A percentile compares a stretch with the other conserved stretches of the same genome.
These are phyloP conservation scores for Acorus gramineus DNA, from an alignment of 106 monocot genomes.

Conservation along the genomic window DNA sequence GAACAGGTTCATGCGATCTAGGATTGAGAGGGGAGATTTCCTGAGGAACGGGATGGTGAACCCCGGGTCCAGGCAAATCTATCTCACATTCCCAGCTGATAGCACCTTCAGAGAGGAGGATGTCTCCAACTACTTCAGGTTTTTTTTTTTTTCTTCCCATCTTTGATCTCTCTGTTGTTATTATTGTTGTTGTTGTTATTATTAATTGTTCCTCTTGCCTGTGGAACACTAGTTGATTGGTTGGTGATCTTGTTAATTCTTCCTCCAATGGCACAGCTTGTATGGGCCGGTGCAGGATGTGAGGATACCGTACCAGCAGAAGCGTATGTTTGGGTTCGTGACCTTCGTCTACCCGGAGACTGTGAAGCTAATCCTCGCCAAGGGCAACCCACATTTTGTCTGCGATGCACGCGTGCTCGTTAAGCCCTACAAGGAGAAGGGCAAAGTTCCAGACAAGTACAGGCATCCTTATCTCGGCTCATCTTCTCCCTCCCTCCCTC, in stretches of 20 bases:
- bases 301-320: slow-evolving; percentile 89
- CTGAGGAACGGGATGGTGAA: slow-evolving; percentile 1
- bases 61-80: slow-evolving; percentile 12
- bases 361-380: slow-evolving; percentile 83
- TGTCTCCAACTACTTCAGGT: slow-evolving; percentile 9
- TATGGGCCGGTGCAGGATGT: slow-evolving; percentile 97
- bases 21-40: slow-evolving; percentile 54
- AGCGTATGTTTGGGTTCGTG: slow-evolving; percentile 94
- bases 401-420: slow-evolving; percentile 87
- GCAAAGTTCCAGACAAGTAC: slow-evolving; percentile 92
- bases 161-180: background rate
- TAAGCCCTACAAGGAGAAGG: slow-evolving; percentile 98
- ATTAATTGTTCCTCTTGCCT: too few relatives aligned
- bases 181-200: too few relatives aligned
- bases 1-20: slow-evolving; percentile 27
- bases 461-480: slow-evolving; percentile 17
- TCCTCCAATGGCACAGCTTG: slow-evolving; percentile 27
- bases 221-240: too few relatives aligned
- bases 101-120: slow-evolving; percentile 9
- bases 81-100: slow-evolving; percentile 8
- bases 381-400: slow-evolving; percentile 91
- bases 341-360: slow-evolving; percentile 91
- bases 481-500: background rate
- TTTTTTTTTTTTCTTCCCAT: background rate
- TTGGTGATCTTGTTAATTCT: background rate